Conservation (phyloP, 2,329 filamentous ascomycete species). For the Penicillium griseofulvum region DNA sequence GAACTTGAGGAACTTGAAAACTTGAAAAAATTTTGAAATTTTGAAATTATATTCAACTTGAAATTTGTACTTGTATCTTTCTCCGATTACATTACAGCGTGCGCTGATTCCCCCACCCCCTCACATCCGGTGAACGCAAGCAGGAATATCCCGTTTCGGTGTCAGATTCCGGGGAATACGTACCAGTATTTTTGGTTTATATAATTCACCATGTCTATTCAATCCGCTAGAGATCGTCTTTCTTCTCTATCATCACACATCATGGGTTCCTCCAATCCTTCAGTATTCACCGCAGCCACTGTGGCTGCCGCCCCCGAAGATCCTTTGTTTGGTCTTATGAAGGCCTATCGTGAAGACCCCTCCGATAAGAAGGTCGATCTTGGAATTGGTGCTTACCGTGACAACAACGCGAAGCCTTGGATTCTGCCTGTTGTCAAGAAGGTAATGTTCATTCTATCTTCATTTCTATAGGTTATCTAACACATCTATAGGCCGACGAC, state of each 20-base stretch:
- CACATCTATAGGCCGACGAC: slow-evolving; percentile 71
- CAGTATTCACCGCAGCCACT: slow-evolving; percentile 70
- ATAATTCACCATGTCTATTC: slow-evolving; percentile 20
- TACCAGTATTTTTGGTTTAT: slow-evolving; percentile 3
- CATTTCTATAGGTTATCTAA: not conserved
- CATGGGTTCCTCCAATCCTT: slow-evolving; percentile 62
- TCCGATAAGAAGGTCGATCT: slow-evolving; percentile 83
- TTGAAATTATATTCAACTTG: no score
- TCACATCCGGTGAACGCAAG: slow-evolving; percentile 38
- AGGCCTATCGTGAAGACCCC: slow-evolving; percentile 78
- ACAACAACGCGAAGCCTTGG: slow-evolving; percentile 95
- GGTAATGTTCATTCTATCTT: slow-evolving; percentile 50
- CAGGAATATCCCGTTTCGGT: slow-evolving; percentile 28
- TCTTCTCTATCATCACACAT: slow-evolving; percentile 51
- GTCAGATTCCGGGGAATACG: slow-evolving; percentile 24
- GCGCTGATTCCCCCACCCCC: slow-evolving; percentile 4
- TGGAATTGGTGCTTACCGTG: slow-evolving; percentile 92
- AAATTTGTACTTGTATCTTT: no score
- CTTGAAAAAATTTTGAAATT: no score
- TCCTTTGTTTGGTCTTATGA: slow-evolving; percentile 88
- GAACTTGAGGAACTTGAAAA: not conserved
- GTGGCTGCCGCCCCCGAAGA: slow-evolving; percentile 93
- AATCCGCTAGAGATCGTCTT: slow-evolving; percentile 32
- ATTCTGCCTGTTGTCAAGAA: slow-evolving; percentile 94
- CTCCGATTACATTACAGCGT: no score